Percentiles rank a stretch among this genome's conserved stretches.
Evolutionary conservation across 163 green algal species (phyloP).

Genomic region (Chlamydomonas reinhardtii): DNA sequence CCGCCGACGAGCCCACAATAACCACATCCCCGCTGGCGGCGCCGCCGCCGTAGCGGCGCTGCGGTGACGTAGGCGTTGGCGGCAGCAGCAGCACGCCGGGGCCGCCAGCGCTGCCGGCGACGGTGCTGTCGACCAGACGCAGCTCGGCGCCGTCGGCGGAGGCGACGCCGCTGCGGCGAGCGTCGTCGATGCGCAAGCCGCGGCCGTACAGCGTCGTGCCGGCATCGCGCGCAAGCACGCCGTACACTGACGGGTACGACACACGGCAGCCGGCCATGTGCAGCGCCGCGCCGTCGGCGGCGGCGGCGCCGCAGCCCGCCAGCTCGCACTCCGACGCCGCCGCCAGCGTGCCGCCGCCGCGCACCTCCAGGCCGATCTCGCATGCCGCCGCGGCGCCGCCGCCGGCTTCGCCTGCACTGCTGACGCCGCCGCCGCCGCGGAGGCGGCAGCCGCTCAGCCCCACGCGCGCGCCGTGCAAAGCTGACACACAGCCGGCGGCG

Average conservation of each 20-base stretch:
- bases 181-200: conserved; percentile 19
- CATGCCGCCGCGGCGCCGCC: not conserved
- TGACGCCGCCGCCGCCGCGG: too few relatives aligned
- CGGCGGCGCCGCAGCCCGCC: not conserved
- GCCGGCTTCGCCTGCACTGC: too few relatives aligned
- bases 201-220: conserved; percentile 5
- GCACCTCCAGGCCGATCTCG: conserved; percentile 15
- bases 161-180: not conserved
- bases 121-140: not conserved
- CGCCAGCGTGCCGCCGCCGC: conserved; percentile 7
- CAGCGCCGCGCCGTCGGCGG: not conserved
- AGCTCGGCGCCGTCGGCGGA: not conserved
- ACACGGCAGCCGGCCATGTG: not conserved
- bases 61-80: too few relatives aligned
- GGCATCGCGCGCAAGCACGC: not conserved
- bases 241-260: not conserved
- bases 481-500: conserved; percentile 29
- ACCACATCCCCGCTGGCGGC: too few relatives aligned
- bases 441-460: not conserved
- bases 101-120: not conserved
- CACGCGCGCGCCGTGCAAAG: not conserved
- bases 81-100: conserved; percentile 6
- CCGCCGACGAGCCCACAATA: too few relatives aligned
- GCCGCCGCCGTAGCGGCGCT: too few relatives aligned
- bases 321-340: conserved; percentile 14